Conservation (phyloP, 2,329 filamentous ascomycete genomes). For the Xylariaceae sp. region DNA sequence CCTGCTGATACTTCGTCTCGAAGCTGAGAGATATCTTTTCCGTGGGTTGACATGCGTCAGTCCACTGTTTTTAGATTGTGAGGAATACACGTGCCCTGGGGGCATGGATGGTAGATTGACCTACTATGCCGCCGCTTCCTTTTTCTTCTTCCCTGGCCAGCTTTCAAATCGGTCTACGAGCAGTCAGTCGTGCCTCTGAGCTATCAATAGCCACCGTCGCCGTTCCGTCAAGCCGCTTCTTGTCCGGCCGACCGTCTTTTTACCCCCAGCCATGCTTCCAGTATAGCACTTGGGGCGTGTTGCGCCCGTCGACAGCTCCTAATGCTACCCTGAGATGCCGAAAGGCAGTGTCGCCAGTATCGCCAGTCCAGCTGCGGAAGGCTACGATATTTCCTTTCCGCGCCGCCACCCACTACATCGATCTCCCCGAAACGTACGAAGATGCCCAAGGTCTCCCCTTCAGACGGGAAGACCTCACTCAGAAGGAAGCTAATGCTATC, state of each 20-base stretch:
- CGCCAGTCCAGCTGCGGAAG: conserved; percentile 26
- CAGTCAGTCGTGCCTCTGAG: conserved; percentile 25
- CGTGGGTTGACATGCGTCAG: conserved; percentile 5
- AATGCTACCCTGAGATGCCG: conserved; percentile 5
- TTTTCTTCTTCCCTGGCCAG: conserved; percentile 26
- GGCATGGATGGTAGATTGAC: conserved; percentile 27
- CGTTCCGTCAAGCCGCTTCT: conserved; percentile 18
- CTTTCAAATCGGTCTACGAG: conserved; percentile 31
- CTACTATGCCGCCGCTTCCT: conserved; percentile 31
- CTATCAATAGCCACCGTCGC: conserved; percentile 12
- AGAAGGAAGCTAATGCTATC: conserved; percentile 42
- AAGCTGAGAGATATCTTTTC: background rate
- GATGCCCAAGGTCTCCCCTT: conserved; percentile 53
- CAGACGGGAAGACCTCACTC: conserved; percentile 43
- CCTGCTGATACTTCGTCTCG: background rate
- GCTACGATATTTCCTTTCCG: conserved; percentile 27
- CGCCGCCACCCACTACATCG: conserved; percentile 49
- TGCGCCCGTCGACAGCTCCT: conserved; percentile 9
- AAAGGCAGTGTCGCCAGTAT: conserved; percentile 15
- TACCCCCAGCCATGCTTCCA: conserved; percentile 19
- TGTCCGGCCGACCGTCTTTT: conserved; percentile 17
- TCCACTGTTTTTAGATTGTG: conserved; percentile 4
- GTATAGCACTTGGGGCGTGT: conserved; percentile 19
- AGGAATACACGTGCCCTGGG: conserved; percentile 6
- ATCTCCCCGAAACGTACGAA: conserved; percentile 53